These are phyloP conservation scores for Aspergillus ostianus DNA, from an alignment of 495 filamentous ascomycete species.

Conservation along the genomic window DNA sequence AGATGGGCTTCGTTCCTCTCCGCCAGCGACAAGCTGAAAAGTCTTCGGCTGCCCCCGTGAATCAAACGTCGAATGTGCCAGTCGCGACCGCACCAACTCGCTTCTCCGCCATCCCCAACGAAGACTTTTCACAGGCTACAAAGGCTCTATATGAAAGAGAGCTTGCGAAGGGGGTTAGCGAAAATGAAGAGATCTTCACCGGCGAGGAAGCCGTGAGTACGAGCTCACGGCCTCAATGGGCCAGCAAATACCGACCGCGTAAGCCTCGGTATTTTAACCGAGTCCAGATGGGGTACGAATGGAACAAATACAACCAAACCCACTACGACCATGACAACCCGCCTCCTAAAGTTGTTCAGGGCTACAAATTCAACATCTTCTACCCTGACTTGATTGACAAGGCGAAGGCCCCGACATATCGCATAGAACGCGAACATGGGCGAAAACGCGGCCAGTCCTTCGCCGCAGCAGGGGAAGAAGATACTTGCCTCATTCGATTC, in stretches of 20 bases:
- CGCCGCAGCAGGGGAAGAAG: slow-evolving; percentile 94
- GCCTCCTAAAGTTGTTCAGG: slow-evolving; percentile 96
- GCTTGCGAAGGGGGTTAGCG: slow-evolving; percentile 84
- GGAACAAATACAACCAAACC: slow-evolving; percentile 99
- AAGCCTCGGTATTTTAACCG: slow-evolving; percentile 98
- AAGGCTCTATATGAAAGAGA: slow-evolving; percentile 91
- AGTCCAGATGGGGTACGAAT: slow-evolving; percentile 98
- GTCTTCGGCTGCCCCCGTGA: slow-evolving; percentile 35
- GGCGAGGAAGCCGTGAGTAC: slow-evolving; percentile 79
- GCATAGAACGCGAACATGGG: slow-evolving; percentile 89
- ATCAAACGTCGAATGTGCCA: slow-evolving; percentile 28
- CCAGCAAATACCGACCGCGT: slow-evolving; percentile 82
- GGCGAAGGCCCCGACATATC: slow-evolving; percentile 87
- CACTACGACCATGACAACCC: slow-evolving; percentile 99
- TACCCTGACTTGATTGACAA: slow-evolving; percentile 99
- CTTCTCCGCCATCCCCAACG: slow-evolving; percentile 71
- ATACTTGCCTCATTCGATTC: slow-evolving; percentile 95
- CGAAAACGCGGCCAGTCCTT: slow-evolving; percentile 87
- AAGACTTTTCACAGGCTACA: slow-evolving; percentile 89
- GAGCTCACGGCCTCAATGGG: slow-evolving; percentile 72
- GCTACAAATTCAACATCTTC: slow-evolving; percentile 99
- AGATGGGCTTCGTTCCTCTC: slow-evolving; percentile 67
- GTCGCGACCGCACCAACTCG: slow-evolving; percentile 56
- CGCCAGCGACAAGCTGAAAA: slow-evolving; percentile 54
- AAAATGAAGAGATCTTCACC: slow-evolving; percentile 95